These are phyloP conservation scores for Fraxinus pennsylvanica DNA, from an alignment of 257 asterid species.

Conservation along the genomic window DNA sequence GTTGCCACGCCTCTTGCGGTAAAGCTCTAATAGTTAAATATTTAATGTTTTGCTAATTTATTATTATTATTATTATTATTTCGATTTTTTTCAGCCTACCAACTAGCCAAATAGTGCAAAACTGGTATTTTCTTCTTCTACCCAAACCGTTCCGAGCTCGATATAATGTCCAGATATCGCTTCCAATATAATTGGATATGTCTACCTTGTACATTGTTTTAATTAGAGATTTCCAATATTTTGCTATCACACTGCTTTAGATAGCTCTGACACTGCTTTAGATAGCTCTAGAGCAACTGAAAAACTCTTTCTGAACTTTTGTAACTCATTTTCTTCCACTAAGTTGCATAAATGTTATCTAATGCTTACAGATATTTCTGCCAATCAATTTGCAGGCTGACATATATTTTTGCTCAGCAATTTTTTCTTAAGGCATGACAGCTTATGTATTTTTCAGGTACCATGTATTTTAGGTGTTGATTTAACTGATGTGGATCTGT, in stretches of 20 bases:
- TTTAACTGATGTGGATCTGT: conserved; percentile 72
- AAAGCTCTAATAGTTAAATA: conserved; percentile 30
- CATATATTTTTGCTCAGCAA: not conserved
- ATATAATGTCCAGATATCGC: conserved; percentile 5
- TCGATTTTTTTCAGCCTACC: not conserved
- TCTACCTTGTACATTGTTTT: not conserved
- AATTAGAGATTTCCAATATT: not conserved
- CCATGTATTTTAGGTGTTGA: conserved; percentile 83
- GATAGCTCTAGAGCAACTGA: not conserved
- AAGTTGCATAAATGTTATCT: not conserved
- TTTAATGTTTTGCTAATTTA: not conserved
- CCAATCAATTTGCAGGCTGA: not conserved
- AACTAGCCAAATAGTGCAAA: not conserved
- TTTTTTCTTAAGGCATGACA: conserved; percentile 18
- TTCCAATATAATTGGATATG: not conserved
- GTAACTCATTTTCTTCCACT: not conserved
- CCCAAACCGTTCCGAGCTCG: not conserved
- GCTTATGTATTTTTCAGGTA: conserved; percentile 52
- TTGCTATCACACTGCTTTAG: not conserved
- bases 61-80: too few relatives aligned
- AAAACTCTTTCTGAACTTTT: not conserved
- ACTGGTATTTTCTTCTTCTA: not conserved
- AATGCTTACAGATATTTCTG: not conserved
- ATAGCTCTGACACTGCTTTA: not conserved
- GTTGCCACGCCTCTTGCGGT: conserved; percentile 77